These are phyloP conservation scores for Trichomonascaceae sp. DNA, from an alignment of 1,139 yeast genomes.

Conservation along the genomic window DNA sequence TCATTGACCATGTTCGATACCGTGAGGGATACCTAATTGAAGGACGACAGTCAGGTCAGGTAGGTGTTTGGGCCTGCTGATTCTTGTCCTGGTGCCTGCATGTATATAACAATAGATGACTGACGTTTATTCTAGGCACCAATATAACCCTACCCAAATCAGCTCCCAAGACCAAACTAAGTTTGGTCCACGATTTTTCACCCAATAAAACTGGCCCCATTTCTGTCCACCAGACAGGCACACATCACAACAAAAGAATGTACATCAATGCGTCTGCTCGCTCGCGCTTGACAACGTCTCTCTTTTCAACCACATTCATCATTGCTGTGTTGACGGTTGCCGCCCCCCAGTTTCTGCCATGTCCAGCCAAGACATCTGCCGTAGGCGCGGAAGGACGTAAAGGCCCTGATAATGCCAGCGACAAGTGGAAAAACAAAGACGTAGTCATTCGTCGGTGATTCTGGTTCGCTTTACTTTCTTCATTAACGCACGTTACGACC, in stretches of 20 bases:
- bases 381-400: slow-evolving; percentile 10
- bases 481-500: too few species aligned
- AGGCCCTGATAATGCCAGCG: slow-evolving; percentile 3
- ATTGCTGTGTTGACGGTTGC: slow-evolving; percentile 60
- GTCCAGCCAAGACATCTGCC: slow-evolving; percentile 44
- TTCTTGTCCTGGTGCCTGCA: slow-evolving; percentile 1
- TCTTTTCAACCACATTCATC: slow-evolving; percentile 63
- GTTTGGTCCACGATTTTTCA: not conserved
- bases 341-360: slow-evolving; percentile 58
- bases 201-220: not conserved
- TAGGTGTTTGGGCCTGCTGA: slow-evolving; percentile 48
- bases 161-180: not conserved
- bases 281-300: slow-evolving; percentile 45
- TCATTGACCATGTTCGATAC: slow-evolving; percentile 34
- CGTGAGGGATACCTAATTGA: slow-evolving; percentile 52
- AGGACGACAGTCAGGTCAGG: slow-evolving; percentile 44
- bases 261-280: slow-evolving; percentile 44
- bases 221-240: not conserved
- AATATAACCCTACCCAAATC: not conserved
- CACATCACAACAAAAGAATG: slow-evolving; percentile 15
- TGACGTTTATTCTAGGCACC: too few species aligned
- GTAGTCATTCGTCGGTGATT: slow-evolving; percentile 5
- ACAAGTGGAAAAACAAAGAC: slow-evolving; percentile 6
- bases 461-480: too few species aligned
- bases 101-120: not conserved